Evolutionary conservation across 2,329 filamentous ascomycete genomes (phyloP).

Genomic region (Malbranchea cinnamomea): DNA sequence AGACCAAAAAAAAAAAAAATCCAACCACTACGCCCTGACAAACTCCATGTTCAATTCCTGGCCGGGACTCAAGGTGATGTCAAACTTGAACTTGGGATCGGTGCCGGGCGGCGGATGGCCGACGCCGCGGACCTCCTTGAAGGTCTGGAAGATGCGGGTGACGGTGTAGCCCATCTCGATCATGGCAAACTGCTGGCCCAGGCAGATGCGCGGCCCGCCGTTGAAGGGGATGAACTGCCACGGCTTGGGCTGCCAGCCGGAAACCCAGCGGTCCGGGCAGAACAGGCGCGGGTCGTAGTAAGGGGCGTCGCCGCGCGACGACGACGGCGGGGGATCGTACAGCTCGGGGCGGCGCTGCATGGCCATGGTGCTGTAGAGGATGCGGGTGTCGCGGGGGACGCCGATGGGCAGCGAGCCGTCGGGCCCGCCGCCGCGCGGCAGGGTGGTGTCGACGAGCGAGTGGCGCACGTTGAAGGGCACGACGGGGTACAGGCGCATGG

Average conservation of each 20-base stretch:
- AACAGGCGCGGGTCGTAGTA: constrained; percentile 30
- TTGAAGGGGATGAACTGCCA: constrained; percentile 44
- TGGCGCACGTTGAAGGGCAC: constrained; percentile 69
- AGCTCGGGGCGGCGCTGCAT: constrained; percentile 38
- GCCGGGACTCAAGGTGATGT: constrained; percentile 25
- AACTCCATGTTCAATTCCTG: constrained; percentile 27
- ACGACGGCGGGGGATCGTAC: constrained; percentile 25
- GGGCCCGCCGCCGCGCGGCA: constrained; percentile 48
- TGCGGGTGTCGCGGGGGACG: constrained; percentile 31
- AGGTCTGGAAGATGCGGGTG: constrained; percentile 28
- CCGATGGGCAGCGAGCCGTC: constrained; percentile 32
- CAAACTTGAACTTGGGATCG: constrained; percentile 22
- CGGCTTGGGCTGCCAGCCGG: constrained; percentile 35
- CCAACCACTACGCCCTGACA: too few relatives aligned
- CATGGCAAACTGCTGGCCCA: constrained; percentile 45
- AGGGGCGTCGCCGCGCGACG: constrained; percentile 13
- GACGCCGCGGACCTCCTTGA: constrained; percentile 22
- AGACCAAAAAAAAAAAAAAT: neutral
- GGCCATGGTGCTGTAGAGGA: constrained; percentile 37
- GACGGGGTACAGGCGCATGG: constrained; percentile 59
- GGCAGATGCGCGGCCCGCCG: constrained; percentile 39
- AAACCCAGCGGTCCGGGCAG: constrained; percentile 37
- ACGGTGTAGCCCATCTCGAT: constrained; percentile 42
- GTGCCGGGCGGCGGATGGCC: constrained; percentile 18
- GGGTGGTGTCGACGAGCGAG: constrained; percentile 56